phyloP scores from a whole-genome alignment of 805 yeast genomes.

The Ogataea thermomethanolica region DNA sequence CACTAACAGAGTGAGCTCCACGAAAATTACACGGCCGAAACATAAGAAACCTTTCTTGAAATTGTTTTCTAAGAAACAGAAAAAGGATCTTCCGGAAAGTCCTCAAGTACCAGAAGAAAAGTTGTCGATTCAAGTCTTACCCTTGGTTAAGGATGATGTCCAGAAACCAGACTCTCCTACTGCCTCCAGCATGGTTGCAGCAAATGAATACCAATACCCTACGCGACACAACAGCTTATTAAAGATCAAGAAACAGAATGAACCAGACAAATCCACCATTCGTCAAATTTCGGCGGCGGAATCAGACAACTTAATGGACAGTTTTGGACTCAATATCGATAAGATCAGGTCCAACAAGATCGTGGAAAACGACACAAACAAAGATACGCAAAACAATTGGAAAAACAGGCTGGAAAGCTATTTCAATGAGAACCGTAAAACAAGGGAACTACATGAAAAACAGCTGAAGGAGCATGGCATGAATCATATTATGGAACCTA shows the following conservation, averaged over 20 bases:
- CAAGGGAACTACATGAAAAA: slow-evolving; percentile 16
- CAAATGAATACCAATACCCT: slow-evolving; percentile 4
- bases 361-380: not conserved
- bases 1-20: slow-evolving; percentile 20
- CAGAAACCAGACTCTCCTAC: not conserved
- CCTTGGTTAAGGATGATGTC: not conserved
- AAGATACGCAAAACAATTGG: not conserved
- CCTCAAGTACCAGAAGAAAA: not conserved
- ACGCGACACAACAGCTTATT: not conserved
- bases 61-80: slow-evolving; percentile 5
- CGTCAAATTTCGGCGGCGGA: slow-evolving; percentile 6
- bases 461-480: slow-evolving; percentile 19
- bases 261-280: slow-evolving; percentile 3
- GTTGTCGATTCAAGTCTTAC: not conserved
- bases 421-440: not conserved
- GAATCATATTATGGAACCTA: slow-evolving; percentile 1
- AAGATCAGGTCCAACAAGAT: slow-evolving; percentile 1
- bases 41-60: slow-evolving; percentile 1
- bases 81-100: not conserved
- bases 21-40: slow-evolving; percentile 18
- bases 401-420: slow-evolving; percentile 2
- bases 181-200: not conserved
- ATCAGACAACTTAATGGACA: slow-evolving; percentile 2
- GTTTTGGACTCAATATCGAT: slow-evolving; percentile 5
- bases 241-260: not conserved